Evolutionary conservation across 2,329 filamentous ascomycete species (phyloP), one percentile per base, ranked within the genome.

Genomic region (Epichloe amarillans): DNA sequence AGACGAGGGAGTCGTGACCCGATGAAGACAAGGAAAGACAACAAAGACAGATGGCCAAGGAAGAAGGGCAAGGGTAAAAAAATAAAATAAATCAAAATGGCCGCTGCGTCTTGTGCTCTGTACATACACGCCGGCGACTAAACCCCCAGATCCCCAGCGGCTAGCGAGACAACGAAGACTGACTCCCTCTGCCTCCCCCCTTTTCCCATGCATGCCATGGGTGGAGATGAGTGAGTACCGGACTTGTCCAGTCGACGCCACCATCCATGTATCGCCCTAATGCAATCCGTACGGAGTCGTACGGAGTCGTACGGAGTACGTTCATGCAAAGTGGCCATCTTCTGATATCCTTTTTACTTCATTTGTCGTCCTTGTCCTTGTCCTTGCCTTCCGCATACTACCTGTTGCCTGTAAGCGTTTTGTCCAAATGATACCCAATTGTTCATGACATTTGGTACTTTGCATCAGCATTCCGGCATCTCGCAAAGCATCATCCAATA

Each of bases 211-310:
- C 7, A 39, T 41, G 44, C 35, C 42, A 50, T 49, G 52, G 54
- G 53, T 51, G 45, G 42, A 14, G 37, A 33, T 26, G 35, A 59
- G 52, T 7, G 8, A 30, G 26, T 4, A 10, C 26, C 26, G 26
- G 3, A 11, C 23, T 35, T 4, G 14, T 38, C n/a, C 52, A 56
- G 55, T 56, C 61, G 61, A 61, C 61, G 57, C 52, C 58, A 64
- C 61, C 63, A 63, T 62, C 62, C 55, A 53, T 60, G 56, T 56
- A 58, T 54, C 54, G 57, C 58, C 56, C 63, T 63, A 65, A 64
- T 10, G 8, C 4, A 30, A 30, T 65, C 23, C 7, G 63, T 64
- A 61, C 55, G 36, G 36, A 12, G 15, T 17, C 17, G 17, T 19
- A 19, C 17, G 17, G 17, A 19, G 19, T 19, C 7, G 63, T 64